These are phyloP conservation scores for Quercus tomentella DNA, from an alignment of 331 rosid species.

Conservation along the genomic window DNA sequence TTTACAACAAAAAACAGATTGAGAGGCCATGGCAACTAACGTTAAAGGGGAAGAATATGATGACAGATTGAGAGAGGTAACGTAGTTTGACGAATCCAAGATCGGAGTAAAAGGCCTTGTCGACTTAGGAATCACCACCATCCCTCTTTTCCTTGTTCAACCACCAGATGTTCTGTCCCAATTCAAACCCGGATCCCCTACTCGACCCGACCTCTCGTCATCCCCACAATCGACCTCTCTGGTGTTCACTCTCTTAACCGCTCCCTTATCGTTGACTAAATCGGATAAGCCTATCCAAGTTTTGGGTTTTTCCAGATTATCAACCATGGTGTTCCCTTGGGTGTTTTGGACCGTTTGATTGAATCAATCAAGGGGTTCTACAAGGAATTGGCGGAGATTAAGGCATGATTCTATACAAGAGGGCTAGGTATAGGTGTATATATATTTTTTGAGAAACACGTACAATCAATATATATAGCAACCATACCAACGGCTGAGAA, in stretches of 20 bases:
- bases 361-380: constrained; percentile 51
- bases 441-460: too few species aligned
- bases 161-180: constrained; percentile 43
- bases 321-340: constrained; percentile 55
- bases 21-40: too few species aligned
- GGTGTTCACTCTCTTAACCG: constrained; percentile 5
- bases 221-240: constrained; percentile 59
- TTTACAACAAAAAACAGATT: too few species aligned
- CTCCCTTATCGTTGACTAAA: constrained; percentile 19
- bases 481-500: too few species aligned
- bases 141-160: constrained; percentile 61
- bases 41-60: not conserved
- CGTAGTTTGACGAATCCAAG: constrained; percentile 46
- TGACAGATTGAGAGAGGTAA: constrained; percentile 37
- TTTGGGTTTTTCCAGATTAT: constrained; percentile 58
- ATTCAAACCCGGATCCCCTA: not conserved
- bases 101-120: constrained; percentile 61
- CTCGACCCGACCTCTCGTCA: not conserved
- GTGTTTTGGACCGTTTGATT: constrained; percentile 18
- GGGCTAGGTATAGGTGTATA: constrained; percentile 28
- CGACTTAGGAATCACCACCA: constrained; percentile 47
- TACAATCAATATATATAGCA: too few species aligned
- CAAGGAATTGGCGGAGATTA: constrained; percentile 48
- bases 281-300: constrained; percentile 43
- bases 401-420: constrained; percentile 35